phyloP scores from a whole-genome alignment of 352 stramenopile genomes.

The Aphanomyces euteiches region DNA sequence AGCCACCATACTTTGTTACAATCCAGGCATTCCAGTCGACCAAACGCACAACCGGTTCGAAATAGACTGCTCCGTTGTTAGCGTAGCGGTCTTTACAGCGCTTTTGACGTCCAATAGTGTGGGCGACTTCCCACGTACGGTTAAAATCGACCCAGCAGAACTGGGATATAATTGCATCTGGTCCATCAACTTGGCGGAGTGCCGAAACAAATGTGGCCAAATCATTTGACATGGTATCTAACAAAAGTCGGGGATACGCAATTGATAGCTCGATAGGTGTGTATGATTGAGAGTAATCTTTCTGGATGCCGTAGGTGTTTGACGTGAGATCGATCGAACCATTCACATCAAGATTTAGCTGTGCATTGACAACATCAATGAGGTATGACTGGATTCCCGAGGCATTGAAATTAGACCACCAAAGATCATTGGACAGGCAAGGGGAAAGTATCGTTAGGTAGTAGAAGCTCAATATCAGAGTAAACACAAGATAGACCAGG shows the following conservation, averaged over 20 bases:
- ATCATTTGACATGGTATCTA: neutral
- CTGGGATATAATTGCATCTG: constrained; percentile 1
- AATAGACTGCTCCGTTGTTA: constrained; percentile 15
- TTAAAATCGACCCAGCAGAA: constrained; percentile 27
- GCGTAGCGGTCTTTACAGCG: constrained; percentile 9
- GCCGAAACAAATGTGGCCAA: neutral
- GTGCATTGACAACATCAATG: constrained; percentile 18
- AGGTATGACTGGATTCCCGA: constrained; percentile 16
- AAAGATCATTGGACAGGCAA: constrained; percentile 15
- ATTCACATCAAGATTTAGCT: neutral
- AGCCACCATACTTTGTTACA: neutral
- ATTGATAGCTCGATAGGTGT: neutral
- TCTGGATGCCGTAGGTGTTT: neutral
- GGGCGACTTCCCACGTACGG: constrained; percentile 22
- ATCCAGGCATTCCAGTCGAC: neutral
- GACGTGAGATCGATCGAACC: neutral
- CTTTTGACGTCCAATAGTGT: neutral
- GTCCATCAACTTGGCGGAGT: neutral
- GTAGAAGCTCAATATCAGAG: neutral
- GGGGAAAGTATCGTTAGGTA: constrained; percentile 4
- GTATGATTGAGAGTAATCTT: constrained; percentile 9
- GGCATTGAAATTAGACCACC: constrained; percentile 10
- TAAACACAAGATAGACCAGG: neutral
- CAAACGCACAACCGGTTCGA: constrained; percentile 3
- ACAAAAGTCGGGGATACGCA: neutral